Evolutionary conservation across 169 alveolate genomes (phyloP).

Genomic region (Miamiensis avidus): DNA sequence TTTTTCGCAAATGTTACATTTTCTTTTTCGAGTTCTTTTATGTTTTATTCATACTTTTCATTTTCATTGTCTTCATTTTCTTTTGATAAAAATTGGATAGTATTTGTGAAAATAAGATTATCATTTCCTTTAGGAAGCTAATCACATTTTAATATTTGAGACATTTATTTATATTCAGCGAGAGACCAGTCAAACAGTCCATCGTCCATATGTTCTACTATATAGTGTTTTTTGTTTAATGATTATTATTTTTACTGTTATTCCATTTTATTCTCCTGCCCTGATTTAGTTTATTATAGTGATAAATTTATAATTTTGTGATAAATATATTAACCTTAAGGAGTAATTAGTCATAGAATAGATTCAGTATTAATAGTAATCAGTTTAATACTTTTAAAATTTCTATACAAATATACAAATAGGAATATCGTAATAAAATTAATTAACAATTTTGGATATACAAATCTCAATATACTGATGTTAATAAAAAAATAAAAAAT

Average conservation of each 20-base stretch:
- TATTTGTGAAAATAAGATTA: conserved; percentile 8
- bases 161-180: conserved; percentile 1
- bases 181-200: conserved; percentile 31
- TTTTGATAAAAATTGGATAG: conserved; percentile 1
- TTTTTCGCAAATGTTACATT: conserved; percentile 3
- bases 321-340: too few relatives aligned
- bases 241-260: too few relatives aligned
- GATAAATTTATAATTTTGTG: too few relatives aligned
- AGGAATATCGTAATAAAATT: background rate
- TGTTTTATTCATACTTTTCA: conserved; percentile 8
- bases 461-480: too few relatives aligned
- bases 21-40: background rate
- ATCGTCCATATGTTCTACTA: conserved; percentile 10
- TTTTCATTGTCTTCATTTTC: conserved; percentile 10
- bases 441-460: background rate
- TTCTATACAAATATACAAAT: too few relatives aligned
- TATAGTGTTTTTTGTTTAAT: conserved; percentile 5
- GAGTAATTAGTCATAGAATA: background rate
- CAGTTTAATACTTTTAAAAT: background rate
- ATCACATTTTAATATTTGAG: background rate
- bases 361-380: too few relatives aligned
- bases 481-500: too few relatives aligned
- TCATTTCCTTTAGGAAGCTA: background rate
- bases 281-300: too few relatives aligned
- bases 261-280: too few relatives aligned